Evolutionary conservation across 2,329 filamentous ascomycete species (phyloP).

Genomic region (Neonectria coccinea): DNA sequence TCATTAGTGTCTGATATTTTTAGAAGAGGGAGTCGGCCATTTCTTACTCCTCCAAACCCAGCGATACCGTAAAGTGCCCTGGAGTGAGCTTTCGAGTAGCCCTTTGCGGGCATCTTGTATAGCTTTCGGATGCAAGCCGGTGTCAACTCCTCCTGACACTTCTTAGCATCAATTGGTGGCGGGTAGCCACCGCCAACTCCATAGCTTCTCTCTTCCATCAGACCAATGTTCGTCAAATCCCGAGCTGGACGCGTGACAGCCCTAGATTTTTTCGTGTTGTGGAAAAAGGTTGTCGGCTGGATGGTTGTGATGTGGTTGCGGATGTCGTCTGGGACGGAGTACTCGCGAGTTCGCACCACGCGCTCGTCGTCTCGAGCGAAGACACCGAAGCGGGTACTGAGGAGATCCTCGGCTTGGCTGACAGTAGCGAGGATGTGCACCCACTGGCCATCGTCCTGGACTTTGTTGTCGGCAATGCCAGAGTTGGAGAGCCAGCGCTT

Average conservation of each 20-base stretch:
- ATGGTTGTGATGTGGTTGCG: conserved; percentile 56
- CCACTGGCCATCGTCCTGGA: conserved; percentile 53
- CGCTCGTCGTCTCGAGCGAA: conserved; percentile 53
- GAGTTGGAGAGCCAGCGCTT: conserved; percentile 58
- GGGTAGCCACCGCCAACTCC: background rate
- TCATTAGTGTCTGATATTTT: conserved; percentile 18
- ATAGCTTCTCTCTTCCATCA: background rate
- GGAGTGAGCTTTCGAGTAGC: conserved; percentile 67
- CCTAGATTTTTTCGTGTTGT: background rate
- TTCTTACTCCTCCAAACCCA: conserved; percentile 56
- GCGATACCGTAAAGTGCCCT: conserved; percentile 74
- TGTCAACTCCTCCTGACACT: conserved; percentile 55
- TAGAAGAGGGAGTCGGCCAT: background rate
- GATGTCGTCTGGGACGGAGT: conserved; percentile 53
- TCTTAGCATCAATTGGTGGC: conserved; percentile 30
- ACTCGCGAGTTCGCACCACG: conserved; percentile 54
- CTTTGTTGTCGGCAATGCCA: conserved; percentile 51
- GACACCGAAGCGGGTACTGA: conserved; percentile 59
- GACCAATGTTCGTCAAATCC: background rate
- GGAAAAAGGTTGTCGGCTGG: conserved; percentile 59
- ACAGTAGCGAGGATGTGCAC: conserved; percentile 58
- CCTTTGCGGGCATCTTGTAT: conserved; percentile 55
- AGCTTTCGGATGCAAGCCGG: conserved; percentile 59
- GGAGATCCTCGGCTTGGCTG: conserved; percentile 56
- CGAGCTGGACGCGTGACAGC: background rate